Evolutionary conservation across 768 basidiomycete species (phyloP), one percentile per base, ranked within the genome.

Genomic region (Dentipellis fragilis): DNA sequence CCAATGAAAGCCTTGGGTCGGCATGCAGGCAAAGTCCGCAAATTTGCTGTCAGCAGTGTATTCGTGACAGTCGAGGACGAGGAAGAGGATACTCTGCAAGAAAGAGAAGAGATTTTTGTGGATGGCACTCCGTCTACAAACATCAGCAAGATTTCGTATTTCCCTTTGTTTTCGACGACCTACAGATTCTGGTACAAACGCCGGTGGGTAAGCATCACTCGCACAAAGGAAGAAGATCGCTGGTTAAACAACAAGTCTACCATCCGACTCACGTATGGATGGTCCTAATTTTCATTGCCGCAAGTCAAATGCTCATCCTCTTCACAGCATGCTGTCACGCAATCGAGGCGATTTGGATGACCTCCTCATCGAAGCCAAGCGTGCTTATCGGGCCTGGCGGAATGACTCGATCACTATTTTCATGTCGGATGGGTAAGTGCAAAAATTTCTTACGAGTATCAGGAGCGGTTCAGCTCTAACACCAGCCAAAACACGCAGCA

Each of bases 131-230:
- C 29, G 29, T 3, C 29, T 6, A 6, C 29, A 3, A 29, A 29
- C 6, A 29, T 29, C 40, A 46, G 57, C 49, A 55, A 68, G 57
- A 58, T 80, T 40, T 65, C 73, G 1, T 80, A 71, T 58, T 61
- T 80, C 4, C 80, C 80, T 5, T 70, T 75, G 3, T 61, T 71
- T 9, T 57, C 69, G 2, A 59, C 66, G 1, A 70, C 68, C 8
- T 75, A 78, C 57, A 62, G 71, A 1, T 59, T 80, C 46, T 81
- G 77, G 77, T 79, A 79, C 65, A 75, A 75, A 51, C 46, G 72
- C 0, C 65, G 61, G n/a, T 69, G 64, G 40, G 55, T 69, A 35
- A 59, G 57, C 2, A 52, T 70, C 22, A 58, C 66, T 4, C 73
- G 80, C n/a, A 58, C 61, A 9, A 66, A 71, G 45, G 63, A 65